phyloP scores from a whole-genome alignment of 2,329 filamentous ascomycete genomes.

The Colletotrichum viniferum region DNA sequence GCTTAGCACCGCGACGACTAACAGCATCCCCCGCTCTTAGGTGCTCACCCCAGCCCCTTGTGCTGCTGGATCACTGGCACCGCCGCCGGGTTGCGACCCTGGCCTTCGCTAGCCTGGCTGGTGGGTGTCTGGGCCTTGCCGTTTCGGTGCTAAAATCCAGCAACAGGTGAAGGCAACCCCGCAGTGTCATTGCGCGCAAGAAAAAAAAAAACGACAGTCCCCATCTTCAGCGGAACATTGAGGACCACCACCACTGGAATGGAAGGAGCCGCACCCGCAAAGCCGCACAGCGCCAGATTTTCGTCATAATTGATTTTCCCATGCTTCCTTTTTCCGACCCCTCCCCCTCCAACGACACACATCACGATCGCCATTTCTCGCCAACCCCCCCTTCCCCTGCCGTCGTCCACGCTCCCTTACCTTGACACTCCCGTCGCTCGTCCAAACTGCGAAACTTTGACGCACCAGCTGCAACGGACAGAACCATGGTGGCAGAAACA shows the following conservation, averaged over 20 bases:
- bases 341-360: not conserved
- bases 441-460: not conserved
- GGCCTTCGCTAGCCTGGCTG: not conserved
- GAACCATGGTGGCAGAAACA: not conserved
- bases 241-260: conserved; percentile 3
- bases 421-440: not conserved
- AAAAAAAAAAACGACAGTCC: not conserved
- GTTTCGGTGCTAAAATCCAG: not conserved
- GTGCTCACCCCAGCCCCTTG: conserved; percentile 1
- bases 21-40: not conserved
- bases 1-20: not conserved
- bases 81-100: conserved; percentile 16
- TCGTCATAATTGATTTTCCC: not conserved
- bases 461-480: not conserved
- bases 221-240: conserved; percentile 22
- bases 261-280: conserved; percentile 3
- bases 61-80: not conserved
- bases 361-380: not conserved
- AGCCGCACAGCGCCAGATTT: not conserved
- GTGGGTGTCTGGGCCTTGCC: not conserved
- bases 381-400: not conserved
- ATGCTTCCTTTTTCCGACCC: not conserved
- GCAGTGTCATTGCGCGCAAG: not conserved
- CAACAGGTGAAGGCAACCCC: conserved; percentile 5
- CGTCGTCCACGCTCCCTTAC: not conserved